Base-by-base conservation (phyloP, 371 early-diverging fungal species). In the Apophysomyces trapeziformis region DNA sequence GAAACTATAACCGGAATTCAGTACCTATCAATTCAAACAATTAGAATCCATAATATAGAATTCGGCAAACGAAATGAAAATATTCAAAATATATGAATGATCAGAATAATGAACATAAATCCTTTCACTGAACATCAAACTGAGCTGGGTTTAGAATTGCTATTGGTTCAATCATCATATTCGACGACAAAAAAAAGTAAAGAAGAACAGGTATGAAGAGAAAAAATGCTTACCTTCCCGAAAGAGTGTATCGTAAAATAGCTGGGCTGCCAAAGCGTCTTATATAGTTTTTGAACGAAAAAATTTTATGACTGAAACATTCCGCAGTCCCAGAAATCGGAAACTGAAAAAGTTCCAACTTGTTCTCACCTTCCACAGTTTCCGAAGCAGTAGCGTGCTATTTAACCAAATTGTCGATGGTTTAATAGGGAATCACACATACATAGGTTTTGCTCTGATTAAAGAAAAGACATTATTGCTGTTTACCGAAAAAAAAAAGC, bases 71-170 rank as follows among this genome's bases (percentile, higher is more conserved):
- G 26, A 21, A 61, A 44, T 35, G 47, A 61, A 46, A 14, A 46
- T 18, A 45, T 32, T 45, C 18, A 21, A 4, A 45, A 44, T 43
- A 14, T 7, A 21, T 7, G 4, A 32, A 41, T 41, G 9, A 60
- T 60, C 54, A 50, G 54, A 50, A 18, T 18, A n/a, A 50, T 18
- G 54, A 50, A 50, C 54, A 50, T 50, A 50, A 41, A 21, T 50
- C 54, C 54, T 50, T 50, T 50, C 54, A 50, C 54, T 50, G 54
- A 21, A 50, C 54, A 50, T 50, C 54, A 50, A 50, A 50, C 54
- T 50, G 54, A 50, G 54, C 54, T 50, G 54, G 54, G 54, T 50
- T 50, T 50, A 50, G 54, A 50, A 50, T 50, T 50, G 54, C 54
- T 50, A 50, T 50, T 18, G 54, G 54, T 50, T 50, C 54, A 50